Conservation (phyloP, 116 monocot genomes). For the Posidonia oceanica region DNA sequence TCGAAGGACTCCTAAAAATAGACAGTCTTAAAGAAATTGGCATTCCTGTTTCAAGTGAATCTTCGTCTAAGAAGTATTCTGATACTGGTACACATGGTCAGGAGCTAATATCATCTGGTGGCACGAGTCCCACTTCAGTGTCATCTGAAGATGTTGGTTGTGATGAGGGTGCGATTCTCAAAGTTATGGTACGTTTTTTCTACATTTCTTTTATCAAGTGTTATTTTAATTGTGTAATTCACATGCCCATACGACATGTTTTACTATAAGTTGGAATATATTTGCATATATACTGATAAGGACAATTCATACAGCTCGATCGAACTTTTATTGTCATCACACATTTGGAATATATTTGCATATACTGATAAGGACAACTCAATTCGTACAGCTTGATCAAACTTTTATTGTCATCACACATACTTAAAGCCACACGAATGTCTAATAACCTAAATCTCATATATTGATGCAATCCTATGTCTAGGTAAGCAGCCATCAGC, state of each 20-base stretch:
- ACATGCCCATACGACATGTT: background rate
- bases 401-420: too few species aligned
- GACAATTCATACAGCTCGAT: too few species aligned
- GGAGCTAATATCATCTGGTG: slow-evolving; percentile 39
- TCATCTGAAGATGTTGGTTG: slow-evolving; percentile 37
- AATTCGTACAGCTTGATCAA: too few species aligned
- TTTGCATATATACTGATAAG: background rate
- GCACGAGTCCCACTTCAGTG: slow-evolving; percentile 40
- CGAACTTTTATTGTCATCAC: too few species aligned
- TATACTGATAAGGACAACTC: too few species aligned
- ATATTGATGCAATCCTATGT: too few species aligned
- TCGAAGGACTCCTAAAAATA: slow-evolving; percentile 78
- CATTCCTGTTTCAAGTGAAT: slow-evolving; percentile 14
- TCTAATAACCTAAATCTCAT: too few species aligned
- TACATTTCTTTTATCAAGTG: background rate
- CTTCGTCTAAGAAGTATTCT: slow-evolving; percentile 14
- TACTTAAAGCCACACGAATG: too few species aligned
- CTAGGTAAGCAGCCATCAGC: too few species aligned
- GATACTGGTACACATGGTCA: slow-evolving; percentile 38
- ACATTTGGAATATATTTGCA: background rate
- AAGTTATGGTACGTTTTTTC: slow-evolving; percentile 71
- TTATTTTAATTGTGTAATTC: background rate
- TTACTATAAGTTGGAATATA: background rate
- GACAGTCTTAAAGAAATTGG: slow-evolving; percentile 59
- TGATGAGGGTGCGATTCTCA: slow-evolving; percentile 81